Evolutionary conservation across 2,329 filamentous ascomycete genomes (phyloP), one percentile per base, ranked within the genome.

Genomic region (Paecilomyces sp.): DNA sequence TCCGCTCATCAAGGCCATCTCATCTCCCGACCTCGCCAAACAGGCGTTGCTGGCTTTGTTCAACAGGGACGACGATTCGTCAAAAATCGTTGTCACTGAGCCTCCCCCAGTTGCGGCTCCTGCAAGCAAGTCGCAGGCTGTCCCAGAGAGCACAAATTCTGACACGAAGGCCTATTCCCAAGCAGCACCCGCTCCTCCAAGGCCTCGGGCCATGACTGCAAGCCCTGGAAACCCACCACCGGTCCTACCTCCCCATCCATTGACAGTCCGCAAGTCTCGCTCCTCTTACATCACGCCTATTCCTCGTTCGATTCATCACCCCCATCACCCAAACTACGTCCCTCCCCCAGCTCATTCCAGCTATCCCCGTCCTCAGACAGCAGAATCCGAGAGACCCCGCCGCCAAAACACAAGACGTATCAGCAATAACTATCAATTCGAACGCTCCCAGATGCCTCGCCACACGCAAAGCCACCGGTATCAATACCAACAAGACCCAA

Each of bases 151-250:
- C 59, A 2, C n/a, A 6, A 18, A 22, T n/a, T 6, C 15, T 6
- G 4, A 22, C 8, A 15, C n/a, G 7, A 47, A 47, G 3, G 3
- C 13, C n/a, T 47, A 1, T 33, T 33, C 31, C 18, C 30, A 12
- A 30, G 52, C 24, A n/a, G 50, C 6, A 12, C 51, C 2, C 53
- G 59, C 3, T n/a, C 41, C 15, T 12, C 18, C 12, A 58, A 56
- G 24, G 41, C 52, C 6, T 30, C 66, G 72, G 55, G 66, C 70
- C 56, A 66, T 68, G 60, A 73, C 71, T 47, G 69, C 67, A 61
- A 71, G 65, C 58, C 74, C 72, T 1, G 68, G 69, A 55, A 70
- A 74, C n/a, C 72, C 73, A 1, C 72, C 73, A 15, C 71, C 72
- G 58, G 71, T 75, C 0, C 67, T 74, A 13, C 59, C 62, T 18